phyloP scores from a whole-genome alignment of 2,329 filamentous ascomycete species.

The Colletotrichum limetticola region DNA sequence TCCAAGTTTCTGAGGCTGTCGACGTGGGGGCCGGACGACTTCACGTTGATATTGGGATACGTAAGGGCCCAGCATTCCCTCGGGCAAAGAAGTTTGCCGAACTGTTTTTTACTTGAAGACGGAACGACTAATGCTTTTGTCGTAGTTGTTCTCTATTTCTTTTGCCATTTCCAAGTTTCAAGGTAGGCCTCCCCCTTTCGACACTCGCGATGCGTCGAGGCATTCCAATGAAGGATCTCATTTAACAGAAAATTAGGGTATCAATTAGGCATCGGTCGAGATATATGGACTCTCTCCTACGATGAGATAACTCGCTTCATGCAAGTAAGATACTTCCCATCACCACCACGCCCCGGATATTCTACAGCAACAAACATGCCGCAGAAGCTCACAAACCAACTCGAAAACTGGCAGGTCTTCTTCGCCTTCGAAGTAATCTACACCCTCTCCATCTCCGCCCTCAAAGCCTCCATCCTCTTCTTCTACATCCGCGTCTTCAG shows the following conservation, averaged over 20 bases:
- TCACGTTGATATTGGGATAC: constrained; percentile 17
- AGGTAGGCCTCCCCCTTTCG: not conserved
- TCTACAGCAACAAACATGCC: too few relatives aligned
- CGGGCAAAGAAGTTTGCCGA: too few relatives aligned
- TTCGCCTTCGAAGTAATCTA: constrained; percentile 26
- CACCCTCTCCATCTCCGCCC: constrained; percentile 48
- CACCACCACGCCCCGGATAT: accelerated
- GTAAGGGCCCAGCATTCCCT: not conserved
- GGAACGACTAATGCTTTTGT: too few relatives aligned
- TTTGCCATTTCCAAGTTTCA: constrained; percentile 22
- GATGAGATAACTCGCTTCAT: constrained; percentile 8
- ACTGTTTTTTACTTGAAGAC: too few relatives aligned
- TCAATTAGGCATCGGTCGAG: constrained; percentile 14
- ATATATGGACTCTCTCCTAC: constrained; percentile 9
- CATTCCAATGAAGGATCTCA: too few relatives aligned
- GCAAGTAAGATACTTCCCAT: not conserved
- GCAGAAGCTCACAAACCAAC: not conserved
- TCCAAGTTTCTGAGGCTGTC: constrained; percentile 19
- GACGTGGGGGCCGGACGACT: constrained; percentile 21
- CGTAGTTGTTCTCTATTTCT: not conserved
- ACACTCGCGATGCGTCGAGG: too few relatives aligned
- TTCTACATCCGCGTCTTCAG: constrained; percentile 52
- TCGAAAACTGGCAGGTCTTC: not conserved
- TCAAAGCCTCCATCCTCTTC: constrained; percentile 49
- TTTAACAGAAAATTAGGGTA: not conserved